Evolutionary conservation across 305 asterid species (phyloP).

Genomic region (Plantago coronopus): DNA sequence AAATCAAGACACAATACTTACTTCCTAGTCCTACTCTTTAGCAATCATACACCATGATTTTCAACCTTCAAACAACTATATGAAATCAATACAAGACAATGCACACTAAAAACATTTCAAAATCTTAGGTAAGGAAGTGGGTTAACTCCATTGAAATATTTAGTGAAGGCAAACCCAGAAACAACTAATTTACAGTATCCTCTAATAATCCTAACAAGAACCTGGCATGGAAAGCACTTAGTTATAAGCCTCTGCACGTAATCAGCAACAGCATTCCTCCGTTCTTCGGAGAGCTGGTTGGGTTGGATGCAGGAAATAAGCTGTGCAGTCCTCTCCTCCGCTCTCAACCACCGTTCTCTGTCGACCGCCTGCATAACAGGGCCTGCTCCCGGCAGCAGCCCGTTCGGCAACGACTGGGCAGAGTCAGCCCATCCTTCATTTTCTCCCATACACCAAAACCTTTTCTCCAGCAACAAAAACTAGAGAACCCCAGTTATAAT

Average conservation of each 20-base stretch:
- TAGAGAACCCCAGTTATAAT: slow-evolving; percentile 5
- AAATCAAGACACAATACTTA: slow-evolving; percentile 4
- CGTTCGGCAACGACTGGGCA: slow-evolving; percentile 63
- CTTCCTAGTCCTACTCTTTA: not conserved
- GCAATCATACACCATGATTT: not conserved
- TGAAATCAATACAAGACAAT: slow-evolving; percentile 12
- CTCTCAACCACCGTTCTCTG: slow-evolving; percentile 71
- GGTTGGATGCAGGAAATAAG: slow-evolving; percentile 93
- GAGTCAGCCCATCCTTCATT: slow-evolving; percentile 75
- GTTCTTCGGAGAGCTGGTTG: slow-evolving; percentile 78
- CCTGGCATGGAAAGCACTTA: slow-evolving; percentile 94
- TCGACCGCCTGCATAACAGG: slow-evolving; percentile 55
- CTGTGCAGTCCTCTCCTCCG: slow-evolving; percentile 90
- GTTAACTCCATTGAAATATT: slow-evolving; percentile 4
- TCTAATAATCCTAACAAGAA: slow-evolving; percentile 27
- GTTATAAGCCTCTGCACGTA: slow-evolving; percentile 77
- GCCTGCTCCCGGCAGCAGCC: slow-evolving; percentile 75
- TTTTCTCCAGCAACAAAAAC: slow-evolving; percentile 23
- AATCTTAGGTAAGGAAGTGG: slow-evolving; percentile 10
- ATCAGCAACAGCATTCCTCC: slow-evolving; percentile 84
- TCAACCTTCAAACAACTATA: slow-evolving; percentile 9
- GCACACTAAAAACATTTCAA: not conserved
- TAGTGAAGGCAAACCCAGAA: slow-evolving; percentile 5
- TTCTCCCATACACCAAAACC: slow-evolving; percentile 75
- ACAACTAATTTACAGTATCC: slow-evolving; percentile 18